Percentiles rank a stretch among this genome's conserved stretches.
Evolutionary conservation across 495 filamentous ascomycete species (phyloP).

Genomic region (Penicillium atrosanguineum): DNA sequence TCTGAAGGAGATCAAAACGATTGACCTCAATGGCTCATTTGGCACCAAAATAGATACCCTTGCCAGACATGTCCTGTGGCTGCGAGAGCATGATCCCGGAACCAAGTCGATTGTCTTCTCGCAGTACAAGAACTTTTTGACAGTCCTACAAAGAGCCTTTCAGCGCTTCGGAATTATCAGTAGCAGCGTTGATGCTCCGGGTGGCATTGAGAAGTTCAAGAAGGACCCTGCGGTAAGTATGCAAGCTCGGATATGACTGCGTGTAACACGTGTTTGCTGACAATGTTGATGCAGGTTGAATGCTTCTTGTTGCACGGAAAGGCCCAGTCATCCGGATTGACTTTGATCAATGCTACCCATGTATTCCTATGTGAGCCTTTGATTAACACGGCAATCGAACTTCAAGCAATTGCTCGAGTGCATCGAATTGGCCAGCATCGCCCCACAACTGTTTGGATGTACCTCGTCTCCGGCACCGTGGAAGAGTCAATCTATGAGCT

Average conservation of each 20-base stretch:
- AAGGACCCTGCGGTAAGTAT: constrained; percentile 58
- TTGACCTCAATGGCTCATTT: constrained; percentile 72
- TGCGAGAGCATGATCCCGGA: constrained; percentile 79
- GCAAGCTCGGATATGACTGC: not conserved
- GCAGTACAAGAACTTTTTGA: constrained; percentile 80
- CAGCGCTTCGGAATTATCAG: constrained; percentile 65
- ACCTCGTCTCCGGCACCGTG: constrained; percentile 82
- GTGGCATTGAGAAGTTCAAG: constrained; percentile 72
- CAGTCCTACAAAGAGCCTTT: constrained; percentile 67
- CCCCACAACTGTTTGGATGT: constrained; percentile 92
- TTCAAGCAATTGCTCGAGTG: constrained; percentile 91
- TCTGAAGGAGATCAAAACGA: constrained; percentile 76
- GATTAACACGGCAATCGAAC: constrained; percentile 86
- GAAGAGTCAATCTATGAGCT: constrained; percentile 88
- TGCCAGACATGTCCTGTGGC: constrained; percentile 77
- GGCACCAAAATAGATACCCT: constrained; percentile 88
- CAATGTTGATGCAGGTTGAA: constrained; percentile 48
- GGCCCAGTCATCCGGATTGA: constrained; percentile 83
- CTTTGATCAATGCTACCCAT: constrained; percentile 87
- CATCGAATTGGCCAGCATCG: constrained; percentile 89
- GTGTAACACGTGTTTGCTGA: not conserved
- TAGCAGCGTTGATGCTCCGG: constrained; percentile 58
- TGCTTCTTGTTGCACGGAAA: constrained; percentile 88
- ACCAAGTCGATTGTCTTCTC: constrained; percentile 90
- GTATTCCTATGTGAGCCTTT: constrained; percentile 94